Evolutionary conservation across 495 filamentous ascomycete species (phyloP).

Genomic region (Choiromyces venosus): DNA sequence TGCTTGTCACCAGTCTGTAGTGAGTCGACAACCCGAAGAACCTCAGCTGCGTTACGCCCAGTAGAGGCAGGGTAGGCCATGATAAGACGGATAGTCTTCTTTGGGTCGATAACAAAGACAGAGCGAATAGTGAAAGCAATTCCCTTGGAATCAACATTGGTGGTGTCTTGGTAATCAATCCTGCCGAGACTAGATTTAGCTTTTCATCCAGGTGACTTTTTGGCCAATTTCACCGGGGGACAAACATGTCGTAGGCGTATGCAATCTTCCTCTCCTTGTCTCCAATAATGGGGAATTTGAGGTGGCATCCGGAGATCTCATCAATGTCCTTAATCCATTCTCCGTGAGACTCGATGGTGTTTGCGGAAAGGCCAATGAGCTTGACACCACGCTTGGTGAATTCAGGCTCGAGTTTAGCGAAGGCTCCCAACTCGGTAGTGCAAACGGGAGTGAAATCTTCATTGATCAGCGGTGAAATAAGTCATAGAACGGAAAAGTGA

Average conservation of each 20-base stretch:
- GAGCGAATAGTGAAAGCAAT: conserved; percentile 98
- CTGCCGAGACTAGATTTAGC: conserved; percentile 44
- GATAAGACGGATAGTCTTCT: conserved; percentile 94
- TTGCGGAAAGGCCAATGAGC: conserved; percentile 89
- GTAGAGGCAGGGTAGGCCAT: conserved; percentile 96
- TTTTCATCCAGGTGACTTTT: neutral
- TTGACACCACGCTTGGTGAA: conserved; percentile 90
- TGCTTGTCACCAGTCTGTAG: conserved; percentile 97
- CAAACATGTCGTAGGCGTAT: conserved; percentile 88
- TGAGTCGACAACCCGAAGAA: conserved; percentile 90
- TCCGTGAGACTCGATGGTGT: conserved; percentile 60
- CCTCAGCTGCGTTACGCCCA: conserved; percentile 92
- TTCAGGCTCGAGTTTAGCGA: conserved; percentile 93
- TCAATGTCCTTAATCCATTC: conserved; percentile 95
- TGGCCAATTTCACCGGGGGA: neutral
- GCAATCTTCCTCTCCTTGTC: conserved; percentile 94
- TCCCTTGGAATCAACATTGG: conserved; percentile 91
- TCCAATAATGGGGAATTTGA: conserved; percentile 93
- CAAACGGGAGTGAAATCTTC: conserved; percentile 84
- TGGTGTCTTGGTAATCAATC: conserved; percentile 76
- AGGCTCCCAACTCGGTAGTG: conserved; percentile 97
- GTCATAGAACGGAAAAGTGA: conserved; percentile 42
- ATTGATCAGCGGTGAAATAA: conserved; percentile 1
- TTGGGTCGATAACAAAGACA: conserved; percentile 98
- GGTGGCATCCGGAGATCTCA: conserved; percentile 74